These are phyloP conservation scores for Phytophthora podocarpi DNA, from an alignment of 352 stramenopile genomes.

Conservation along the genomic window DNA sequence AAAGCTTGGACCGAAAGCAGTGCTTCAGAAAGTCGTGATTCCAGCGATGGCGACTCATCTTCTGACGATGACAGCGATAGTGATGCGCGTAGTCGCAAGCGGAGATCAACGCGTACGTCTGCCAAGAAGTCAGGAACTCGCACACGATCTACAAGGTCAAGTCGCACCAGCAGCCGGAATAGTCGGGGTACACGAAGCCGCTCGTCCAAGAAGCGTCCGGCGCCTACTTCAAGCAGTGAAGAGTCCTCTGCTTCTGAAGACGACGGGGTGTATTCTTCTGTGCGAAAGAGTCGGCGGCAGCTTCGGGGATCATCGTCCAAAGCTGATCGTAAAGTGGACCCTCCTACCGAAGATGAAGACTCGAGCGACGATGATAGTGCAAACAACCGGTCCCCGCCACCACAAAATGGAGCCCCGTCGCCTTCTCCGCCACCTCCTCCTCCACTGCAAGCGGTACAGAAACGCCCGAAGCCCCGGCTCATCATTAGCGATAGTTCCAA, in stretches of 20 bases:
- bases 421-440: constrained; percentile 36
- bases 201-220: constrained; percentile 33
- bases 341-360: constrained; percentile 24
- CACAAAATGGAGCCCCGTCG: constrained; percentile 16
- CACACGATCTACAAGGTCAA: constrained; percentile 27
- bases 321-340: constrained; percentile 10
- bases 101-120: constrained; percentile 25
- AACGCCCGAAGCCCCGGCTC: constrained; percentile 40
- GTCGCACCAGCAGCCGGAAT: constrained; percentile 6
- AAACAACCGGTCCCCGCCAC: constrained; percentile 7
- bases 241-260: constrained; percentile 29
- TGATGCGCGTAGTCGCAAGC: constrained; percentile 28
- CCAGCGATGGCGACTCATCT: constrained; percentile 48
- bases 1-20: constrained; percentile 72
- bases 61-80: constrained; percentile 53
- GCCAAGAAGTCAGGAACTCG: constrained; percentile 23
- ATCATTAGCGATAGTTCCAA: constrained; percentile 71
- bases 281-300: constrained; percentile 26
- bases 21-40: constrained; percentile 65
- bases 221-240: constrained; percentile 29
- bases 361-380: constrained; percentile 19
- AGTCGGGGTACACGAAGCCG: constrained; percentile 29
- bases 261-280: constrained; percentile 20
- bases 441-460: constrained; percentile 33
- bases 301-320: constrained; percentile 12